These are phyloP conservation scores for Penicillium angulare DNA, from an alignment of 495 filamentous ascomycete species.

Conservation along the genomic window DNA sequence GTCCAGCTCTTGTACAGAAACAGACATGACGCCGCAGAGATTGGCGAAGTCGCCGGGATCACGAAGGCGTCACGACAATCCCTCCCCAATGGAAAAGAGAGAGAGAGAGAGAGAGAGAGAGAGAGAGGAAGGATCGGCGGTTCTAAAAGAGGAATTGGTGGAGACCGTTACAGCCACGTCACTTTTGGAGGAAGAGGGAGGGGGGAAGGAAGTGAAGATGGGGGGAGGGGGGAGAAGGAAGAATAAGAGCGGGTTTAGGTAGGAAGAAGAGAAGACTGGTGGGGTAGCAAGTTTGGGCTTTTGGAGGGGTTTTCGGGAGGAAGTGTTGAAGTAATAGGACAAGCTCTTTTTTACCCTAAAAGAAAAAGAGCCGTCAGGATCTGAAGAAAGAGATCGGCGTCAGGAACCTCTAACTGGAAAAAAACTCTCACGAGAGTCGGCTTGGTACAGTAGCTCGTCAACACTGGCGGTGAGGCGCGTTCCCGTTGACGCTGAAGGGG, in stretches of 20 bases:
- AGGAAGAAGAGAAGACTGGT: constrained; percentile 12
- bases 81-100: background rate
- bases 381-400: constrained; percentile 1
- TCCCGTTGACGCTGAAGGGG: constrained; percentile 9
- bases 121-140: background rate
- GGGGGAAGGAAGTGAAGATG: constrained; percentile 5
- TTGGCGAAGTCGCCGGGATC: constrained; percentile 32
- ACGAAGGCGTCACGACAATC: constrained; percentile 20
- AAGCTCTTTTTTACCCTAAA: too few species aligned
- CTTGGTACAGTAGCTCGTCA: too few species aligned
- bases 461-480: constrained; percentile 35
- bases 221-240: constrained; percentile 12
- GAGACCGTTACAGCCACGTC: background rate
- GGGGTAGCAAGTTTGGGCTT: constrained; percentile 22
- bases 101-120: background rate
- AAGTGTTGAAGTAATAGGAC: too few species aligned
- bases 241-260: background rate
- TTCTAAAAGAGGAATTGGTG: constrained; percentile 9
- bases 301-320: constrained; percentile 28
- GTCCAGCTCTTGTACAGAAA: constrained; percentile 89
- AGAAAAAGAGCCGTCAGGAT: too few species aligned
- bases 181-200: constrained; percentile 1
- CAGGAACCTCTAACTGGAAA: constrained; percentile 4
- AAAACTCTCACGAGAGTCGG: constrained; percentile 8
- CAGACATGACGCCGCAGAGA: constrained; percentile 53